A percentile compares a stretch with the other conserved stretches of the same genome.
Conservation (phyloP, 2,329 filamentous ascomycete genomes). For the Pseudomassariella vexata region DNA sequence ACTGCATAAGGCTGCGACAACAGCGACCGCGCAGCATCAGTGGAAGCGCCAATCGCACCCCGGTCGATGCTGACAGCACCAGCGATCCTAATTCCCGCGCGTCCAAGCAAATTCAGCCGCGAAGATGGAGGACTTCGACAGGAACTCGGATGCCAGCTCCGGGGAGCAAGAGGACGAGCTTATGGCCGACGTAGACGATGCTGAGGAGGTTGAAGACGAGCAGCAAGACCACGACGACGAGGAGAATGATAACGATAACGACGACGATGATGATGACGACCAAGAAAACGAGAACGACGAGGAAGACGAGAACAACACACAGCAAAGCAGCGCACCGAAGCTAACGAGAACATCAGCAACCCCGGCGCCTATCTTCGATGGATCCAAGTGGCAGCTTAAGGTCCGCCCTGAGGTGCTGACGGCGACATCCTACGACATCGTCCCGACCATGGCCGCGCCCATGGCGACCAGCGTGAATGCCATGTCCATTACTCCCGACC, state of each 20-base stretch:
- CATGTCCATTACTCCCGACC: constrained; percentile 84
- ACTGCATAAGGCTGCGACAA: too few relatives aligned
- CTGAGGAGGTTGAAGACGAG: constrained; percentile 19
- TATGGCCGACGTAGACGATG: constrained; percentile 24
- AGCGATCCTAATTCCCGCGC: too few relatives aligned
- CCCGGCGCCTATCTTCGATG: constrained; percentile 18
- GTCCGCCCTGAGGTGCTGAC: constrained; percentile 74
- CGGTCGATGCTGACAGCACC: too few relatives aligned
- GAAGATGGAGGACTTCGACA: constrained; percentile 32
- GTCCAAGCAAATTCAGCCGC: too few relatives aligned
- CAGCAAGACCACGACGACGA: constrained; percentile 29
- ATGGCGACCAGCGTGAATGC: constrained; percentile 95
- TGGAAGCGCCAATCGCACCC: too few relatives aligned
- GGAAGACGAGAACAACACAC: constrained; percentile 31
- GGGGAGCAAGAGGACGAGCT: constrained; percentile 34
- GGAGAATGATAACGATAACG: constrained; percentile 34
- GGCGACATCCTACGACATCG: constrained; percentile 84
- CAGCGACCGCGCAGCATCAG: too few relatives aligned
- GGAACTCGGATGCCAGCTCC: constrained; percentile 34
- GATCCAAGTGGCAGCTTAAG: constrained; percentile 46
- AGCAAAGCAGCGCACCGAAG: constrained; percentile 16
- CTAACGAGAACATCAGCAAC: constrained; percentile 25
- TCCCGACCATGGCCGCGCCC: constrained; percentile 93
- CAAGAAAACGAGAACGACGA: constrained; percentile 31
- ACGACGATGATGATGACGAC: constrained; percentile 25